Base-by-base conservation (phyloP, 257 asterid genomes). In the Solanum tarijense region DNA sequence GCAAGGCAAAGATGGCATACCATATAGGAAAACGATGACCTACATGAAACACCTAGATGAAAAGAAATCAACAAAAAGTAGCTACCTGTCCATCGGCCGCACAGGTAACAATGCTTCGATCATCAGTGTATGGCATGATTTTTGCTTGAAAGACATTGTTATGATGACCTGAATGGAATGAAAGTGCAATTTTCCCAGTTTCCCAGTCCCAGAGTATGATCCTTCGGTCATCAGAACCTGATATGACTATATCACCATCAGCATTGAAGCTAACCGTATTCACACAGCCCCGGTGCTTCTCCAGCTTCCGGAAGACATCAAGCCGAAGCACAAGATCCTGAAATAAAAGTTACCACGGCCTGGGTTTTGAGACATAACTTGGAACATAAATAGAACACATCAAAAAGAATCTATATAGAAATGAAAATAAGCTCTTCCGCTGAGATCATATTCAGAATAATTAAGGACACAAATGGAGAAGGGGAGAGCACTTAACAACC, bases 1-100 rank as follows among this genome's bases (percentile, higher is more conserved):
- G 58, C 41, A 35, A 66, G 36, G 48, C 84, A 32, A 75, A 20
- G 84, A 35, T 87, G 48, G 36, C 39, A 21, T 43, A 73, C 32
- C 89, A 83, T 81, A 27, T 27, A 18, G 68, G 39, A 34, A 83
- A 18, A 76, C 58, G 38, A 87, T 38, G 65, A 41, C 41, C 41
- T 81, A 46, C 68, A 81, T 81, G 39, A 46, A 43, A 29, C 68
- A 81, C 9, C 39, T 16, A 29, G 85, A 81, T 16, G 66, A 81
- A 46, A 39, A 29, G 85, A 43, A 46, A 46, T 29, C 85, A 20
- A 81, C 27, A 46, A 81, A 81, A 81, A 81, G 16, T 65, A 23
- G 76, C 83, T 87, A 96, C 99, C 99, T 95, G 97, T 68, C 99
- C 99, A 89, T 96, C 99, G 89, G 99, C 99, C 88, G 97, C 98